Percentiles rank a stretch among this genome's conserved stretches.
Evolutionary conservation across 176 grass and related monocot genomes (phyloP).

Genomic region (Alloteropsis semialata): DNA sequence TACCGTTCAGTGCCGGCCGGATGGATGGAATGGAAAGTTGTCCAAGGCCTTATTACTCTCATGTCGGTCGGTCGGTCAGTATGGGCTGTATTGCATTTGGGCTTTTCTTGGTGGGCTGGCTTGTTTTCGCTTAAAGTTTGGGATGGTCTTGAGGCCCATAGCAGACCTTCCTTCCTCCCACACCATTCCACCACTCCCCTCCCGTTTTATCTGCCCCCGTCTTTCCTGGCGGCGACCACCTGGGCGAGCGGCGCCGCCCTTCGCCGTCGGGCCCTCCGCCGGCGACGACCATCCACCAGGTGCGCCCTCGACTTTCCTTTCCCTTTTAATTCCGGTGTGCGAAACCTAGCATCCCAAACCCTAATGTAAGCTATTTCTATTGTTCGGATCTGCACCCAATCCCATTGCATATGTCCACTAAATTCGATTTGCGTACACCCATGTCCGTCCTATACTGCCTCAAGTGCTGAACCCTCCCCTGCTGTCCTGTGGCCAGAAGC

Average conservation of each 20-base stretch:
- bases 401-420: too few relatives aligned
- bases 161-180: not conserved
- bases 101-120: too few relatives aligned
- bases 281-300: not conserved
- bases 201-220: not conserved
- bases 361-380: too few relatives aligned
- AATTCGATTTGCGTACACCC: not conserved
- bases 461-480: not conserved
- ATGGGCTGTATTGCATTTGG: too few relatives aligned
- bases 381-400: too few relatives aligned
- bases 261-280: not conserved
- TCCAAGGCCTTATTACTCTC: too few relatives aligned
- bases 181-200: not conserved
- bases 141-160: not conserved
- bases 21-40: too few relatives aligned
- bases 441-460: not conserved
- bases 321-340: not conserved
- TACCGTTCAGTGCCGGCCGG: too few relatives aligned
- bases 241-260: not conserved
- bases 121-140: not conserved
- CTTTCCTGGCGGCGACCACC: not conserved
- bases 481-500: not conserved
- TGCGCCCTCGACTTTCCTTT: not conserved
- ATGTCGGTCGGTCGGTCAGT: too few relatives aligned
- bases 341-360: too few relatives aligned